Percentiles rank a stretch among this genome's conserved stretches.
These are phyloP conservation scores for Eucalyptus cloeziana DNA, from an alignment of 345 rosid genomes.

Conservation along the genomic window DNA sequence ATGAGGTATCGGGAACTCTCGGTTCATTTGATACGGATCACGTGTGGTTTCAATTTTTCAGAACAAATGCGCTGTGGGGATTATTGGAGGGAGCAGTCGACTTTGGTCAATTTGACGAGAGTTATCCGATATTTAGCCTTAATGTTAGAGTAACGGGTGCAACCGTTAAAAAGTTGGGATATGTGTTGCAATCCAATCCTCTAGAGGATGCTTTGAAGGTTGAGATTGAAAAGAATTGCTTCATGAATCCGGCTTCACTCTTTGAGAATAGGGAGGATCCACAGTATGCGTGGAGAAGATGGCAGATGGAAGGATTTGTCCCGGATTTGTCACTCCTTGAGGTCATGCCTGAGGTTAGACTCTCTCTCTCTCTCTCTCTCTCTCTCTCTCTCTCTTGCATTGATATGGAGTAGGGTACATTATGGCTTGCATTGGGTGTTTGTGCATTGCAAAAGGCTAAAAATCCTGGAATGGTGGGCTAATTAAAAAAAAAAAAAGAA, in stretches of 20 bases:
- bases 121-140: no score
- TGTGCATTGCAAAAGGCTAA: no score
- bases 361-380: no score
- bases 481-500: no score
- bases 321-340: no score
- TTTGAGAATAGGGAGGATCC: not conserved
- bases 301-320: no score
- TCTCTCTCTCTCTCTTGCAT: no score
- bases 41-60: not conserved
- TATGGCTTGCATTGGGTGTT: no score
- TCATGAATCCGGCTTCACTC: not conserved
- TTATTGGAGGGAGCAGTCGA: not conserved
- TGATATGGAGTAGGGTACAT: no score
- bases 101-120: not conserved
- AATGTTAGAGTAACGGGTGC: not conserved
- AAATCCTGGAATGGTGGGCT: rapidly evolving
- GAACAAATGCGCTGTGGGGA: not conserved
- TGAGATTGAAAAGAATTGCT: not conserved
- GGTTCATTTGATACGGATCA: not conserved
- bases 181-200: not conserved
- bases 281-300: no score
- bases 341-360: no score
- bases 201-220: not conserved
- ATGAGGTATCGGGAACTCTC: not conserved
- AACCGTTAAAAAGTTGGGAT: not conserved